Evolutionary conservation across 352 stramenopile genomes (phyloP).

Genomic region (Phytophthora cactorum): DNA sequence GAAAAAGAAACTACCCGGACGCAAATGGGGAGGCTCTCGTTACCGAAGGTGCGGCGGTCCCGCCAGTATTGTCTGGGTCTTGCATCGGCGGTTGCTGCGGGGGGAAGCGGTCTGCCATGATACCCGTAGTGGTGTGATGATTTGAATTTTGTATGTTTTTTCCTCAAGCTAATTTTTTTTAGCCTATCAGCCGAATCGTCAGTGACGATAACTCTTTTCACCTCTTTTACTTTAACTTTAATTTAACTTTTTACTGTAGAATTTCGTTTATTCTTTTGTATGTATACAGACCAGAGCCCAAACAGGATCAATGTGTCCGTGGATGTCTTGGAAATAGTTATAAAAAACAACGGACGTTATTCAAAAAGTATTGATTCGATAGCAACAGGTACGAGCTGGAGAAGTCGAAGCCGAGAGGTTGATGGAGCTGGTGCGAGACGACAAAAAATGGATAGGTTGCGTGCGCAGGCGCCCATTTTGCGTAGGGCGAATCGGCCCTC

Average conservation of each 20-base stretch:
- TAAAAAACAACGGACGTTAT: neutral
- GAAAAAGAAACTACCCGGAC: slow-evolving; percentile 25
- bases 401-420: neutral
- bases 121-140: neutral
- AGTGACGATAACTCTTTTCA: too few relatives aligned
- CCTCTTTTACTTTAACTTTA: too few relatives aligned
- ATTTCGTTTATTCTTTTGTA: too few relatives aligned
- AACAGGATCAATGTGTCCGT: too few relatives aligned
- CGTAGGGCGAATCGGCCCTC: slow-evolving; percentile 10
- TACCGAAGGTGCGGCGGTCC: slow-evolving; percentile 1
- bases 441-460: neutral
- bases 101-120: slow-evolving; percentile 28
- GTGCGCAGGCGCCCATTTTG: neutral
- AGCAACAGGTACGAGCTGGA: neutral
- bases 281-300: too few relatives aligned
- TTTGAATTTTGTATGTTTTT: slow-evolving; percentile 6
- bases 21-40: slow-evolving; percentile 35
- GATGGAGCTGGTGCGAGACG: neutral
- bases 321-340: neutral
- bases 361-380: neutral
- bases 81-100: slow-evolving; percentile 14
- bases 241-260: too few relatives aligned
- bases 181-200: slow-evolving; percentile 20
- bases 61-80: slow-evolving; percentile 7
- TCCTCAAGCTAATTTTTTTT: neutral